phyloP scores from a whole-genome alignment of 2,329 filamentous ascomycete genomes.

The Aaosphaeria arxii region DNA sequence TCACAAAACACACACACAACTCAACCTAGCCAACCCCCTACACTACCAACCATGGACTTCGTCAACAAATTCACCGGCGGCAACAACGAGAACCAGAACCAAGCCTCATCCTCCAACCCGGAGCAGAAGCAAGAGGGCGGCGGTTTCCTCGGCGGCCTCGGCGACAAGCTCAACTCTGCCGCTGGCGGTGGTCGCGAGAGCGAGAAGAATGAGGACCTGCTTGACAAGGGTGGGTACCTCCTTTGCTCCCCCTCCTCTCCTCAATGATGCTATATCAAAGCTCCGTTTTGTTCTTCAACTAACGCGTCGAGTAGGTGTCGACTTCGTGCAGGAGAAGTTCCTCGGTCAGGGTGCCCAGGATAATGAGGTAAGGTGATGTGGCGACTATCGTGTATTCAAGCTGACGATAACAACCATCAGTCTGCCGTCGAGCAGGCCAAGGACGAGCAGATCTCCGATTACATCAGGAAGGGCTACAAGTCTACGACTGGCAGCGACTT shows the following conservation, averaged over 20 bases:
- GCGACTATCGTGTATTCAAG: conserved; percentile 2
- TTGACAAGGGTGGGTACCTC: conserved; percentile 68
- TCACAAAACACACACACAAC: no score
- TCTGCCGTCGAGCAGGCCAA: conserved; percentile 75
- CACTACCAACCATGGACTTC: conserved; percentile 42
- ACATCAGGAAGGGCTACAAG: conserved; percentile 71
- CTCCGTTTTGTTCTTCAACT: no score
- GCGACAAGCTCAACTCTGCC: conserved; percentile 67
- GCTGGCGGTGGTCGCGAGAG: conserved; percentile 70
- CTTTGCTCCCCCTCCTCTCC: background rate
- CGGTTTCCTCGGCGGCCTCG: conserved; percentile 57
- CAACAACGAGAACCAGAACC: conserved; percentile 29
- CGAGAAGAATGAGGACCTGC: conserved; percentile 78
- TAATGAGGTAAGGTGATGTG: conserved; percentile 42
- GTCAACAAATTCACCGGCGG: conserved; percentile 46
- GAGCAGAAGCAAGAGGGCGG: conserved; percentile 37
- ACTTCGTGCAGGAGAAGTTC: conserved; percentile 74
- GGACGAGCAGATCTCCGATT: conserved; percentile 74
- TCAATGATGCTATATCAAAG: no score
- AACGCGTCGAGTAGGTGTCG: conserved; percentile 57
- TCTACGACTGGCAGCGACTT: conserved; percentile 64
- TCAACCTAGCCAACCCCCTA: background rate
- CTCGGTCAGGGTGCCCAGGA: conserved; percentile 65
- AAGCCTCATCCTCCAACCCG: conserved; percentile 17
- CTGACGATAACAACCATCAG: conserved; percentile 27